Base-by-base conservation (phyloP, 2,329 filamentous ascomycete genomes). In the Arachnomyces sp. region DNA sequence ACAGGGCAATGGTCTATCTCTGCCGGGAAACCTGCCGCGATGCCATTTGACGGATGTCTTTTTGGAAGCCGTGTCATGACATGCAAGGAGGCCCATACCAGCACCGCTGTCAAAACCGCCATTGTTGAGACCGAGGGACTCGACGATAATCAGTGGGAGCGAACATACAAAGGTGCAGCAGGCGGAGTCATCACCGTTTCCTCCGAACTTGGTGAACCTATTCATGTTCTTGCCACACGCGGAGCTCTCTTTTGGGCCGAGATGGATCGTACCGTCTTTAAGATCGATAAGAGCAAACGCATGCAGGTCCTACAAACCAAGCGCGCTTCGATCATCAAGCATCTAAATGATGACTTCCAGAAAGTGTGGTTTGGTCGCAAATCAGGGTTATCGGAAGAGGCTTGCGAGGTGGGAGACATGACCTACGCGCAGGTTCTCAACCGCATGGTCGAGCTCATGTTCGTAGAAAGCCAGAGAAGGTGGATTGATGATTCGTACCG, bases 341-440 rank as follows among this genome's bases (percentile, higher is more conserved):
- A 61, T 44, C 55, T 72, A 13, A 71, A 72, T 49, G 63, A 63
- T 34, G 68, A 71, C 46, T 71, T 66, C 54, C 64, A 68, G 37
- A 70, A 70, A 43, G 61, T 66, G 9, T 72, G 68, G 68, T 72
- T 72, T 38, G 67, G 66, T 13, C 55, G 53, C 31, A 68, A 66
- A 50, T 55, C 58, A 38, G 31, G 15, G n/a, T 4, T 13, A 13
- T 16, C 15, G 5, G 66, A 65, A 28, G 56, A 66, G 39, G 59
- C 60, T 9, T 65, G 67, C 7, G 67, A 71, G 35, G 53, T 71
- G 9, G 63, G 64, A 38, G 64, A 71, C 32, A 71, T 71, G 68
- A 71, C 68, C 1, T 71, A 70, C 34, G 52, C 52, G 14, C 67
- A 70, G 46, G 66, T 71, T 9, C 50, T 69, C 11, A 56, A 57